Conservation (phyloP, 2,329 filamentous ascomycete genomes). For the Hypoxylon sp. region DNA sequence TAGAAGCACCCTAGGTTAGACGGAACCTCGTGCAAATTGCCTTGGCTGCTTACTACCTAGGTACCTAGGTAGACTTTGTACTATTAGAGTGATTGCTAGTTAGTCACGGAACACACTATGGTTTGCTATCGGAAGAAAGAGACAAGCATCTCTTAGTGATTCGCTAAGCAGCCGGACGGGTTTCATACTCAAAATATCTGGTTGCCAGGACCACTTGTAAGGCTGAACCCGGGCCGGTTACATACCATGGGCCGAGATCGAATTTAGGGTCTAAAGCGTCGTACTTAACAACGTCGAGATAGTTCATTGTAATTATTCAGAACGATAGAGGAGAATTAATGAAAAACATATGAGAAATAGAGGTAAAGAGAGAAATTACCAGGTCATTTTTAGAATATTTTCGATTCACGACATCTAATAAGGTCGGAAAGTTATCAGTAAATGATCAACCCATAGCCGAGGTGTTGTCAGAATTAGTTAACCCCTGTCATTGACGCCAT, state of each 20-base stretch:
- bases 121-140: neutral
- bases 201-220: neutral
- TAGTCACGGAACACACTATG: neutral
- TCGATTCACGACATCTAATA: neutral
- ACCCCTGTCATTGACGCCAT: neutral
- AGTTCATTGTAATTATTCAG: too few relatives aligned
- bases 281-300: neutral
- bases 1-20: too few relatives aligned
- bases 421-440: neutral
- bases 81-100: neutral
- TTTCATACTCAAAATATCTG: neutral
- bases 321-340: neutral
- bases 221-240: neutral
- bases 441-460: neutral
- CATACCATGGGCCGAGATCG: slow-evolving; percentile 9
- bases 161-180: slow-evolving; percentile 6
- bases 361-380: neutral
- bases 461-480: neutral
- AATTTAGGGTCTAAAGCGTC: neutral
- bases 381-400: neutral
- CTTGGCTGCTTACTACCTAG: neutral
- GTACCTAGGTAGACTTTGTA: neutral
- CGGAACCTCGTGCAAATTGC: neutral
- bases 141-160: slow-evolving; percentile 1
- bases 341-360: neutral